Conservation (phyloP, 2,329 filamentous ascomycete genomes). For the Claviceps cyperi region DNA sequence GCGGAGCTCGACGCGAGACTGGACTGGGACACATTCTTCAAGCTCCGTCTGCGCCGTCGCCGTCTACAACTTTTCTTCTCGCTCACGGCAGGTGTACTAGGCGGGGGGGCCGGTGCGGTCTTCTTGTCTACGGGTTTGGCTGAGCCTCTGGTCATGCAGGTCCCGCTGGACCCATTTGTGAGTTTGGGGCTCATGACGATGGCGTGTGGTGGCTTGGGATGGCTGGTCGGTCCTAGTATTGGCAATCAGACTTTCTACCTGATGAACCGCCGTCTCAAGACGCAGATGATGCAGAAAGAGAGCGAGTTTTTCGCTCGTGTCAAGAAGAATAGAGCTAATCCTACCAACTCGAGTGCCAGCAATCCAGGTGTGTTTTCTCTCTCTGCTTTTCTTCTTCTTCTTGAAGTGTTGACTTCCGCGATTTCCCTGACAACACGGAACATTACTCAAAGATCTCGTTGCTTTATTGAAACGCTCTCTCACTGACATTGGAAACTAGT, state of each 20-base stretch:
- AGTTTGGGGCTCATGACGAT: slow-evolving; percentile 70
- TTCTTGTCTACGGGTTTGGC: slow-evolving; percentile 57
- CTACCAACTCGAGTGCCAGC: slow-evolving; percentile 70
- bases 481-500: slow-evolving; percentile 31
- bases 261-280: slow-evolving; percentile 55
- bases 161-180: slow-evolving; percentile 79
- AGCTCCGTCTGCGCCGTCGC: slow-evolving; percentile 71
- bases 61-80: slow-evolving; percentile 72
- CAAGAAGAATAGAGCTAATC: slow-evolving; percentile 85
- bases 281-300: slow-evolving; percentile 75
- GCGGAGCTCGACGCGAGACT: slow-evolving; percentile 22
- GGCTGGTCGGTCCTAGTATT: slow-evolving; percentile 72
- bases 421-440: too few relatives aligned
- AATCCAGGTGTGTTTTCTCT: slow-evolving; percentile 50
- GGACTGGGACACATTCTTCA: slow-evolving; percentile 88
- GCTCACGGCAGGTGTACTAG: slow-evolving; percentile 45
- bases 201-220: slow-evolving; percentile 65
- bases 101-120: slow-evolving; percentile 48
- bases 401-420: too few relatives aligned
- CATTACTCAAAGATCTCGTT: too few relatives aligned
- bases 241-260: slow-evolving; percentile 70
- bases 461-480: too few relatives aligned
- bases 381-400: too few relatives aligned
- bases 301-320: slow-evolving; percentile 85
- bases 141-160: slow-evolving; percentile 53